Base-by-base conservation (phyloP, 192 early-diverging fungal genomes). In the Chytriomyces sp. region DNA sequence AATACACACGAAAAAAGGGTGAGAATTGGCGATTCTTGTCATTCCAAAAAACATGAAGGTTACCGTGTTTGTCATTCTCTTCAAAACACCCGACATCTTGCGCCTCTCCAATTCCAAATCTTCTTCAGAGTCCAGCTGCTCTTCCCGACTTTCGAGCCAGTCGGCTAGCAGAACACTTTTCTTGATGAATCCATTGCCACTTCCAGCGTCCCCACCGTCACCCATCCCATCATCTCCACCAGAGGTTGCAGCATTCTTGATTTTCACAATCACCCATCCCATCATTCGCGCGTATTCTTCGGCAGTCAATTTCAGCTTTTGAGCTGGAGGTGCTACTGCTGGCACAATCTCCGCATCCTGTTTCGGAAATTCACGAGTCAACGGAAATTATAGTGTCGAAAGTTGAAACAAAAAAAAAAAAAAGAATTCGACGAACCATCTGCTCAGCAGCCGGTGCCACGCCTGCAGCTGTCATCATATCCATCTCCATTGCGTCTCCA, bases 111-210 rank as follows among this genome's bases (percentile, higher is more conserved):
- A 53, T 7, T 74, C 68, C 47, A 91, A 83, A 8, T 87, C 83
- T 28, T 94, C 90, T 78, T 92, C 91, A 18, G 76, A 73, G 53
- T 90, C 86, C 28, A 94, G 75, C 18, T 70, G 79, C 46, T 90
- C 86, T 74, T 93, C 92, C 64, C 84, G 79, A 63, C 79, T 76
- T 67, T 90, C 87, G n/a, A 94, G 67, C 72, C 91, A 95, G 90
- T 91, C 93, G 26, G 89, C 85, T 1, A 93, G 78, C 18, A 95
- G 76, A 8, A 88, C 89, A 5, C 79, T 83, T 44, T 82, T 81
- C n/a, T 83, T 76, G 62, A 89, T 72, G 35, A 35, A 35, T 35
- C 35, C 35, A 35, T 35, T 35, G 35, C 35, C 35, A 35, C 35
- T 35, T 10, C 87, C 87, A 18, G 68, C 72, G 44, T 46, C 78